phyloP scores from a whole-genome alignment of 2,329 filamentous ascomycete species.

The Monilinia aucupariae region DNA sequence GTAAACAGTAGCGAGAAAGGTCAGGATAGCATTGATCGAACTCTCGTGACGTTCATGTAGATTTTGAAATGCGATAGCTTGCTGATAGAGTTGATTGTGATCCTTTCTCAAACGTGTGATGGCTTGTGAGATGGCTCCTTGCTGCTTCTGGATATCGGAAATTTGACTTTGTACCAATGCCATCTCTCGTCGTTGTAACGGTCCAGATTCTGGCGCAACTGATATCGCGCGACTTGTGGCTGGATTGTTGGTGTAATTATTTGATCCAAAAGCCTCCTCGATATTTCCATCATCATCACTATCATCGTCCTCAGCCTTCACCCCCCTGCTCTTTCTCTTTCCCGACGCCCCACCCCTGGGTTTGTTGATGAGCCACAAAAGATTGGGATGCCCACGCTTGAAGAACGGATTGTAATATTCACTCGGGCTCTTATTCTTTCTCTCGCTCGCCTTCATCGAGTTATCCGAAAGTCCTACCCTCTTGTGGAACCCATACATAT shows the following conservation, averaged over 20 bases:
- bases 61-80: constrained; percentile 82
- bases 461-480: constrained; percentile 89
- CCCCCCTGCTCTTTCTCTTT: constrained; percentile 47
- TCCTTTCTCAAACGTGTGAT: constrained; percentile 77
- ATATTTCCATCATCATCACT: constrained; percentile 60
- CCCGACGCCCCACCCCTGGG: constrained; percentile 67
- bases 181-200: constrained; percentile 66
- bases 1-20: constrained; percentile 94
- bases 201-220: constrained; percentile 37
- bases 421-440: constrained; percentile 95
- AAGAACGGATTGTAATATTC: constrained; percentile 98
- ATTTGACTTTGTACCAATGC: constrained; percentile 73
- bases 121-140: constrained; percentile 76
- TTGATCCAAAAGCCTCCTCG: constrained; percentile 34
- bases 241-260: constrained; percentile 37
- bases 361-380: constrained; percentile 95
- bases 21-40: constrained; percentile 97
- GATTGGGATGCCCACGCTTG: constrained; percentile 82
- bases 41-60: constrained; percentile 96
- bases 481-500: constrained; percentile 61
- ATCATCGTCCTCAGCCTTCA: constrained; percentile 61
- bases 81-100: constrained; percentile 80
- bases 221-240: constrained; percentile 39
- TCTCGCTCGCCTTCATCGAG: constrained; percentile 93
- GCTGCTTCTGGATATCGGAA: constrained; percentile 75